Evolutionary conservation across 345 rosid species (phyloP).

Genomic region (Arabis hirsuta): DNA sequence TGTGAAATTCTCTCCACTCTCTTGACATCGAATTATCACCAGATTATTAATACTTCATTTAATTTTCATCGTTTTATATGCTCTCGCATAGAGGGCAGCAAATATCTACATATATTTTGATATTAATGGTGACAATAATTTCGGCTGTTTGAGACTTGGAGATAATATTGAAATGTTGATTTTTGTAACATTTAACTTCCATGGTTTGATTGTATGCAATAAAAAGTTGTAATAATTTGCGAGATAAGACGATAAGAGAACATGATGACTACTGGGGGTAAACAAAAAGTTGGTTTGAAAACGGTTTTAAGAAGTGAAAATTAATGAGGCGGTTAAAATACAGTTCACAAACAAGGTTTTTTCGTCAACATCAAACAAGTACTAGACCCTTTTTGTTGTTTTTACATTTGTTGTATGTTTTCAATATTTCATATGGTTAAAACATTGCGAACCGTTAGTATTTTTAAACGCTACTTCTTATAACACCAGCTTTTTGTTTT

Average conservation of each 20-base stretch:
- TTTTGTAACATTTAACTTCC: not conserved
- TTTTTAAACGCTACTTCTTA: not conserved
- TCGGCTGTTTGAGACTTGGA: not conserved
- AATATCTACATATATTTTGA: constrained; percentile 7
- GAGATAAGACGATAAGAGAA: too few relatives aligned
- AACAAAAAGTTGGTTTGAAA: not conserved
- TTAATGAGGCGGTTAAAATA: not conserved
- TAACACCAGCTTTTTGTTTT: constrained; percentile 1
- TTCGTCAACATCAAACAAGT: too few relatives aligned
- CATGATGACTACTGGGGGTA: too few relatives aligned
- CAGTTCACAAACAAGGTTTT: not conserved
- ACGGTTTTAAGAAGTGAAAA: not conserved
- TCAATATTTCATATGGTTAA: not conserved
- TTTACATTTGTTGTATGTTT: not conserved
- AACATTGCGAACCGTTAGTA: not conserved
- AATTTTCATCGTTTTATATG: constrained; percentile 18
- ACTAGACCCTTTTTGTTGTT: not conserved
- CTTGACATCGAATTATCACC: not conserved
- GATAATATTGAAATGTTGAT: not conserved
- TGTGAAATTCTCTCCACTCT: constrained; percentile 20
- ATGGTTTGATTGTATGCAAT: not conserved
- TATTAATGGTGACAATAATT: not conserved
- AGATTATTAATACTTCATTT: constrained; percentile 25
- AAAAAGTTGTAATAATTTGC: too few relatives aligned
- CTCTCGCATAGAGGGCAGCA: not conserved